Conservation (phyloP, 2,329 filamentous ascomycete genomes). For the Arachnomyces sp. region DNA sequence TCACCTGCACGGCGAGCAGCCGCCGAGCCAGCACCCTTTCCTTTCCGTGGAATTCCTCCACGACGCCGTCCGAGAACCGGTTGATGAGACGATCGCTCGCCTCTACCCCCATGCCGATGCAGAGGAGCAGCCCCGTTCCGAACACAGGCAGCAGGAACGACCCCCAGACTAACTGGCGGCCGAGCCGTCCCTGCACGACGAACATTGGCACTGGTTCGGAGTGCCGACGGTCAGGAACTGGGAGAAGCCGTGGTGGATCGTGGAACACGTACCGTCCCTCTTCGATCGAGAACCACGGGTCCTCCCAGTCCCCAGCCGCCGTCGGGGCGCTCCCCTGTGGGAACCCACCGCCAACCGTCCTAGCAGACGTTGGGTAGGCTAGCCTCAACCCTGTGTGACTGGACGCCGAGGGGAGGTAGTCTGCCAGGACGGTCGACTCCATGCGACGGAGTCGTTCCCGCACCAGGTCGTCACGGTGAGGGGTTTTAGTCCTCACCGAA, state of each 20-base stretch:
- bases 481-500: too few species aligned
- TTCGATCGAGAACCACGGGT: neutral
- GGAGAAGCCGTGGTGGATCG: constrained; percentile 10
- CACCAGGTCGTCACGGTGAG: constrained; percentile 7
- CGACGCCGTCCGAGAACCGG: neutral
- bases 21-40: constrained; percentile 10
- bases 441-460: constrained; percentile 9
- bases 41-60: constrained; percentile 12
- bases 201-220: neutral
- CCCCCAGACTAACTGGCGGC: too few species aligned
- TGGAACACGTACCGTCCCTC: constrained; percentile 12
- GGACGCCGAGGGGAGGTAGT: constrained; percentile 3
- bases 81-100: neutral
- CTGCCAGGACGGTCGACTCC: constrained; percentile 8
- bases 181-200: too few species aligned
- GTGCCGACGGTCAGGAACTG: neutral
- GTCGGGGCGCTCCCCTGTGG: too few species aligned
- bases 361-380: too few species aligned
- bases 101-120: neutral
- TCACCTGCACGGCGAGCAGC: constrained; percentile 1
- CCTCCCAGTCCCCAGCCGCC: too few species aligned
- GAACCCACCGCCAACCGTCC: too few species aligned
- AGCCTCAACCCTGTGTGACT: neutral
- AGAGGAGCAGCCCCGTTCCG: neutral
- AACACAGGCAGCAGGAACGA: too few species aligned